Base-by-base conservation (phyloP, 2,329 filamentous ascomycete genomes). In the Huntiella moniliformis region DNA sequence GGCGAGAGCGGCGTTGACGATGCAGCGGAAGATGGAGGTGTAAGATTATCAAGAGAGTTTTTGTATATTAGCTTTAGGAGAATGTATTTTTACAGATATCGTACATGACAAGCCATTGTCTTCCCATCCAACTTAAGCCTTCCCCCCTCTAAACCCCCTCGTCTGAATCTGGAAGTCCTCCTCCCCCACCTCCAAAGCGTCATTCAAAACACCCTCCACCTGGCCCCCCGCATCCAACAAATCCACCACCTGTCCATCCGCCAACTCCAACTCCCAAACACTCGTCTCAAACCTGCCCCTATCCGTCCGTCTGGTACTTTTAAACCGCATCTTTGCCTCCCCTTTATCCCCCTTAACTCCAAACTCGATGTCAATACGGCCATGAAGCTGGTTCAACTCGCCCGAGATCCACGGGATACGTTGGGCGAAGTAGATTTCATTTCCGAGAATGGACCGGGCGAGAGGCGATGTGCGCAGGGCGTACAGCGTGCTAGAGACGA, bases 361-460 rank as follows among this genome's bases (percentile, higher is more conserved):
- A 61, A 94, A 96, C 47, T 65, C 66, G 49, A 98, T 83, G 67
- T 96, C 71, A 60, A 98, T 94, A 55, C 76, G 70, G 17, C 91
- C 91, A 62, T 88, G 85, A 60, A 96, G 64, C 67, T 94, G 88
- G 64, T 95, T 92, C 71, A 98, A 82, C 66, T 85, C 77, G 51
- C 83, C 83, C 55, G 72, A 68, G 56, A 91, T 87, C 82, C 82
- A 88, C 38, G 83, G 83, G 57, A 88, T 81, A 61, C 79, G 73
- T 57, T 74, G 70, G 53, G 73, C 71, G 63, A 87, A 88, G 62
- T 85, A 85, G 56, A 91, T 79, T 64, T 88, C 79, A 61, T 95
- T 83, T 52, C 91, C 91, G 22, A 98, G 73, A 39, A 79, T 65
- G 48, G 77, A 77, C 56, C 87, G 77, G 39, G 86, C 91, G 49